phyloP scores from a whole-genome alignment of 129 eudicot genomes.

The Daucus carota region DNA sequence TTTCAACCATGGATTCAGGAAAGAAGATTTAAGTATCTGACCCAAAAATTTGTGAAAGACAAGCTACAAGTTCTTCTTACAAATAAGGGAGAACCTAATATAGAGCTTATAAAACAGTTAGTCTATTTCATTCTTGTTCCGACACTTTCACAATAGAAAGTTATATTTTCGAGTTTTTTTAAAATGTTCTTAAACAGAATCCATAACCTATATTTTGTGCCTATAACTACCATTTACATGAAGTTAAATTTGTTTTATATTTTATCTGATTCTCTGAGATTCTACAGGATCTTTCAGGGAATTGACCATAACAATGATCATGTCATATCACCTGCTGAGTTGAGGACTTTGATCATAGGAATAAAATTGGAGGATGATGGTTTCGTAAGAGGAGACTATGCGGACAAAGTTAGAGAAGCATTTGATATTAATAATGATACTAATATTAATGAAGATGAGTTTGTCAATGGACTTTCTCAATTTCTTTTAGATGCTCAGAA shows the following conservation, averaged over 20 bases:
- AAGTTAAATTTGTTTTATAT: background rate
- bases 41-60: conserved; percentile 48
- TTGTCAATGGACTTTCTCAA: conserved; percentile 29
- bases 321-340: conserved; percentile 41
- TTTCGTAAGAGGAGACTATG: conserved; percentile 26
- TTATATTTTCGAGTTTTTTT: background rate
- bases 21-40: conserved; percentile 43
- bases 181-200: no score
- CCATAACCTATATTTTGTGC: background rate
- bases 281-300: conserved; percentile 38
- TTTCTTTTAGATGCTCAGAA: conserved; percentile 35
- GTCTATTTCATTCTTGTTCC: background rate
- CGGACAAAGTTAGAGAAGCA: conserved; percentile 36
- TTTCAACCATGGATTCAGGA: conserved; percentile 69
- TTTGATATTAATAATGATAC: conserved; percentile 46
- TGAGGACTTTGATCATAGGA: conserved; percentile 52
- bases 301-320: conserved; percentile 45
- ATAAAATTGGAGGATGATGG: conserved; percentile 48
- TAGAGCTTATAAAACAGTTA: conserved; percentile 40
- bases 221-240: background rate
- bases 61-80: conserved; percentile 40
- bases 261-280: background rate
- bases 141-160: background rate
- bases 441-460: conserved; percentile 39
- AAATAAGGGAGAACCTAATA: conserved; percentile 45